A percentile compares a stretch with the other conserved stretches of the same genome.
Conservation (phyloP, 2,329 filamentous ascomycete species). For the Fusarium longipes region DNA sequence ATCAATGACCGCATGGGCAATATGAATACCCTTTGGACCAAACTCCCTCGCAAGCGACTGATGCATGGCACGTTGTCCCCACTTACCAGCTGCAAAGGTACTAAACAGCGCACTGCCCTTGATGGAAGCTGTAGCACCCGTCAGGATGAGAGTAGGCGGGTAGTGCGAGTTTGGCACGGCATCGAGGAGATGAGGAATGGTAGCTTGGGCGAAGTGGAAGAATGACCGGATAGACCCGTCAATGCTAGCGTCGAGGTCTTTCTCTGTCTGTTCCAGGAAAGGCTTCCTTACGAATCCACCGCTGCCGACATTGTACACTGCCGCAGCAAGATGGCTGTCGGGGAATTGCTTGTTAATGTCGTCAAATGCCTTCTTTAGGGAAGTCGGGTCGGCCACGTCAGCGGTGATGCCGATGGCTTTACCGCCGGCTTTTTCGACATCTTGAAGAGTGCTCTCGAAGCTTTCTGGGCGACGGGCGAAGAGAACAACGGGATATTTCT, state of each 20-base stretch:
- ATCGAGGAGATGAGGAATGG: conserved; percentile 76
- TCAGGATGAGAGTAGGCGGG: conserved; percentile 85
- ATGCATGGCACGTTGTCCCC: conserved; percentile 77
- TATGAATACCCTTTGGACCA: conserved; percentile 84
- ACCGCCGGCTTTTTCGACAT: conserved; percentile 76
- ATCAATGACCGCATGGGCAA: conserved; percentile 85
- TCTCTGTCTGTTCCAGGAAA: conserved; percentile 65
- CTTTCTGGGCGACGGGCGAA: conserved; percentile 76
- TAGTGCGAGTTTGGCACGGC: conserved; percentile 64
- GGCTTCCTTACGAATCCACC: conserved; percentile 63
- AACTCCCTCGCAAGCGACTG: conserved; percentile 86
- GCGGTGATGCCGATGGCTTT: conserved; percentile 76
- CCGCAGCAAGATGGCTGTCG: conserved; percentile 67
- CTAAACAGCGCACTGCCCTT: conserved; percentile 77
- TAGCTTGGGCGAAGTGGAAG: conserved; percentile 79
- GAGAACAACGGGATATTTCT: conserved; percentile 77
- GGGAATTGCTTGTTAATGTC: conserved; percentile 69
- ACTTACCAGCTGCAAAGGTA: conserved; percentile 82
- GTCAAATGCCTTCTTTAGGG: conserved; percentile 69
- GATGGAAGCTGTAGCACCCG: conserved; percentile 84
- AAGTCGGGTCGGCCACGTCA: conserved; percentile 54
- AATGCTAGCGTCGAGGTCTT: conserved; percentile 62
- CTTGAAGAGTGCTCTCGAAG: conserved; percentile 73
- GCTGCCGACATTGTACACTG: conserved; percentile 74
- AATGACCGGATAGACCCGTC: conserved; percentile 69